A percentile compares a stretch with the other conserved stretches of the same genome.
Conservation (phyloP, 75 land plant species). For the Picea glauca region DNA sequence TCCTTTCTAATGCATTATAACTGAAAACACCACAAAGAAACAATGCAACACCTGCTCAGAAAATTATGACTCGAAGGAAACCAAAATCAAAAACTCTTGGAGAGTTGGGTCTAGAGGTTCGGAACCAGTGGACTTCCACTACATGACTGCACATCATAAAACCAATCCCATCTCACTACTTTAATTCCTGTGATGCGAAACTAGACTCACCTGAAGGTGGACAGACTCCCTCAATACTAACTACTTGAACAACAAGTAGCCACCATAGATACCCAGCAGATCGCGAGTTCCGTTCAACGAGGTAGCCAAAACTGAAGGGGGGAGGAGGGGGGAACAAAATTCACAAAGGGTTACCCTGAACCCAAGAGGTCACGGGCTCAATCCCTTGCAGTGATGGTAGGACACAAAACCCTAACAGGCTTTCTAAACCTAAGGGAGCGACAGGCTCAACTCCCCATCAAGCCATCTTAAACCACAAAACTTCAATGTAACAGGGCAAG, state of each 20-base stretch:
- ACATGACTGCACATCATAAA: neutral
- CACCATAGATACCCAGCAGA: neutral
- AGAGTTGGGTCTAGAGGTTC: neutral
- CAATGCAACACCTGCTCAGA: neutral
- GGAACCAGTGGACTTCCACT: neutral
- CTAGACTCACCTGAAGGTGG: neutral
- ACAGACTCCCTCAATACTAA: neutral
- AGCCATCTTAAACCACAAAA: neutral
- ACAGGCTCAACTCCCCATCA: neutral
- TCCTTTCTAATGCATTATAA: slow-evolving; percentile 86
- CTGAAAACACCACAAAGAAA: slow-evolving; percentile 20
- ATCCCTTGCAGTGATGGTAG: no score
- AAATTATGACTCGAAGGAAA: neutral
- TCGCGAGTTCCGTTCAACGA: neutral
- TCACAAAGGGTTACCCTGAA: neutral
- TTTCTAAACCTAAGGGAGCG: neutral
- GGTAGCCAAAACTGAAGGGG: neutral
- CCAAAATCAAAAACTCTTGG: neutral
- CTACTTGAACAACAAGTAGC: neutral
- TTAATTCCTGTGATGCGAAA: neutral
- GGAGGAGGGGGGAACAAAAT: neutral
- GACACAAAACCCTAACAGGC: no score
- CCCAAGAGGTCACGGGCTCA: neutral
- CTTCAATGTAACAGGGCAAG: neutral
- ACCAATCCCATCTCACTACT: no score